phyloP scores from a whole-genome alignment of 2,329 filamentous ascomycete genomes.

The Fusarium pseudoanthophilum region DNA sequence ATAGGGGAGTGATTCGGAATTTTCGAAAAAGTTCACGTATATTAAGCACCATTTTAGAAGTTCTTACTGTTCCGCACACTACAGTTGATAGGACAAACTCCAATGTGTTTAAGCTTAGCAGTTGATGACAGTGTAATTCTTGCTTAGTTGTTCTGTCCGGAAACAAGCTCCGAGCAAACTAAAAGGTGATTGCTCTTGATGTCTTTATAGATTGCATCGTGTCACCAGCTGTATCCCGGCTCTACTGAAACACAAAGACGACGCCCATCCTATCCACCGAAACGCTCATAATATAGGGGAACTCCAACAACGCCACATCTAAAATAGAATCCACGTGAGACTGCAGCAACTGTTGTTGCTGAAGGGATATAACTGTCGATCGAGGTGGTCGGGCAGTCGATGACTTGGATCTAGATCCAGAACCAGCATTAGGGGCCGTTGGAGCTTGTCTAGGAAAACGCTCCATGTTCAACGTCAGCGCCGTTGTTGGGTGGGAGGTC shows the following conservation, averaged over 20 bases:
- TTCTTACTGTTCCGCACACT: background rate
- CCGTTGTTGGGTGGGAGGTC: conserved; percentile 69
- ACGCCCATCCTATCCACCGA: conserved; percentile 90
- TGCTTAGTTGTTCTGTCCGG: conserved; percentile 17
- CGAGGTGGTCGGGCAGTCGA: conserved; percentile 65
- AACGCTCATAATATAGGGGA: conserved; percentile 91
- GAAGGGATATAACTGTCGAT: conserved; percentile 85
- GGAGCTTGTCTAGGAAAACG: conserved; percentile 57
- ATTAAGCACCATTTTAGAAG: background rate
- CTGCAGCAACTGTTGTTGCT: conserved; percentile 86
- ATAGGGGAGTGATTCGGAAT: background rate
- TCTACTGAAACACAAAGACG: conserved; percentile 80
- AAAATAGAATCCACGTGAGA: conserved; percentile 89
- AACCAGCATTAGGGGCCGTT: conserved; percentile 46
- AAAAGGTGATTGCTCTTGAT: conserved; percentile 22
- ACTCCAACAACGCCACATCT: conserved; percentile 88
- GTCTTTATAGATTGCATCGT: conserved; percentile 8
- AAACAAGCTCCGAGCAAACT: conserved; percentile 5
- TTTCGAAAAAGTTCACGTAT: background rate
- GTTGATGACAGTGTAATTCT: background rate
- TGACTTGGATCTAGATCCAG: conserved; percentile 47
- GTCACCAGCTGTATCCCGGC: conserved; percentile 7
- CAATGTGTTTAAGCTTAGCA: background rate
- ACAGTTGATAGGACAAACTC: background rate
- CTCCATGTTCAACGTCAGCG: conserved; percentile 75